Evolutionary conservation across 192 early-diverging fungal genomes (phyloP).

Genomic region (Dispira parvispora): DNA sequence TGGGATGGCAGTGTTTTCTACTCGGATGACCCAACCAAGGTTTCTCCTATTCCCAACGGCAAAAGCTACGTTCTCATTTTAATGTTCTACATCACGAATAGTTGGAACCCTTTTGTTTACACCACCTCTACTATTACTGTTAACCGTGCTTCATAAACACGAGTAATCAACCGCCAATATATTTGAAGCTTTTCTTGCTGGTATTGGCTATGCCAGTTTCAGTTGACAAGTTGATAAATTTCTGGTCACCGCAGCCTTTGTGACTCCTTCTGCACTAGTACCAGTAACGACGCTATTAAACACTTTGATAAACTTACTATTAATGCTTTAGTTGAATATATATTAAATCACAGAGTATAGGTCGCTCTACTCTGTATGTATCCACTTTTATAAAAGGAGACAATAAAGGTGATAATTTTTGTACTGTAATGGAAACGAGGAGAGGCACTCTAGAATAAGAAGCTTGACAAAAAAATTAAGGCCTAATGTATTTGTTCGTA

Average conservation of each 20-base stretch:
- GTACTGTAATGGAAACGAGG: too few species aligned
- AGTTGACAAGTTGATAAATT: too few species aligned
- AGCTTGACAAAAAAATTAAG: too few species aligned
- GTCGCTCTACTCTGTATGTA: too few species aligned
- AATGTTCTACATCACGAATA: neutral
- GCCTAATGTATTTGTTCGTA: too few species aligned
- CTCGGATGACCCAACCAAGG: neutral
- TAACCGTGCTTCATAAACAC: slow-evolving; percentile 12
- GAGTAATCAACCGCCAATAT: neutral
- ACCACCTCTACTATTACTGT: slow-evolving; percentile 10
- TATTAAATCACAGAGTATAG: too few species aligned
- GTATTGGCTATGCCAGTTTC: neutral
- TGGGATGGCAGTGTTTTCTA: slow-evolving; percentile 4
- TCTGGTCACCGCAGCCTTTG: neutral
- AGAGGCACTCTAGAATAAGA: too few species aligned
- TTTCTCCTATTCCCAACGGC: neutral
- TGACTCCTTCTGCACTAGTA: neutral
- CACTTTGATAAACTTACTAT: neutral
- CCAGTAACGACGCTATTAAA: neutral
- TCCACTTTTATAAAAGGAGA: too few species aligned
- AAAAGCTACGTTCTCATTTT: neutral
- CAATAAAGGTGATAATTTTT: too few species aligned
- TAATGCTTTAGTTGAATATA: too few species aligned
- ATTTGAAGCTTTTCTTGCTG: neutral
- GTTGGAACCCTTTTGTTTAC: neutral